Evolutionary conservation across 1,284 basidiomycete genomes (phyloP), one percentile per base, ranked within the genome.

Genomic region (Ustilago cynodontis): DNA sequence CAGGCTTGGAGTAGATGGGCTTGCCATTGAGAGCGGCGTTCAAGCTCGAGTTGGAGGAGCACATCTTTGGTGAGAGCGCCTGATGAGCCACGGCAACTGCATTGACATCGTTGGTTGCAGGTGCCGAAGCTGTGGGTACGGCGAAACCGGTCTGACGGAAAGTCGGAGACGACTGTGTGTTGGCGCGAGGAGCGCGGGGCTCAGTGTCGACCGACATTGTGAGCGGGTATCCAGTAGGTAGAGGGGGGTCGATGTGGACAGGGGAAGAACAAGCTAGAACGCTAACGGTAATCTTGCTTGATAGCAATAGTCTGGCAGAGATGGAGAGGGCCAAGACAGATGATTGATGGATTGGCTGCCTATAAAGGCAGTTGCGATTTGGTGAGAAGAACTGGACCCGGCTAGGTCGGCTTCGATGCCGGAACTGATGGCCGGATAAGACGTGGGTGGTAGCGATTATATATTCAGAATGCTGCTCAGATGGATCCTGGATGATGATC

Each of bases 111-210:
- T 70, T 67, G 31, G 76, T 78, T 18, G 76, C 55, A 0, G 76
- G 59, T 2, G 76, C 72, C 16, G 76, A 74, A 8, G 67, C 67
- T 16, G 71, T 65, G 4, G 77, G 77, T 2, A 79, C 73, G 4
- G 72, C 59, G 53, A 79, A 79, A 24, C 77, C 77, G 22, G 77
- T 79, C 54, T 79, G 77, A 28, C 77, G 59, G 56, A 76, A 71
- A 20, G 77, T 79, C 3, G 77, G 77, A 1, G 77, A 79, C 26
- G 77, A 77, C 43, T 74, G 76, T 2, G 71, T 58, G 51, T 66
- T 67, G 50, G 71, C 52, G 52, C 71, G 71, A 20, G 64, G 55
- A 8, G 76, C 64, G 45, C 71, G 57, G 13, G 71, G 54, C 49
- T 78, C 76, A 39, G 67, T 67, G 43, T 78, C 71, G 57, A 78